Evolutionary conservation across 805 yeast species (phyloP), one percentile per base, ranked within the genome.

Genomic region (Cyberlindnera samutprakarnensis): DNA sequence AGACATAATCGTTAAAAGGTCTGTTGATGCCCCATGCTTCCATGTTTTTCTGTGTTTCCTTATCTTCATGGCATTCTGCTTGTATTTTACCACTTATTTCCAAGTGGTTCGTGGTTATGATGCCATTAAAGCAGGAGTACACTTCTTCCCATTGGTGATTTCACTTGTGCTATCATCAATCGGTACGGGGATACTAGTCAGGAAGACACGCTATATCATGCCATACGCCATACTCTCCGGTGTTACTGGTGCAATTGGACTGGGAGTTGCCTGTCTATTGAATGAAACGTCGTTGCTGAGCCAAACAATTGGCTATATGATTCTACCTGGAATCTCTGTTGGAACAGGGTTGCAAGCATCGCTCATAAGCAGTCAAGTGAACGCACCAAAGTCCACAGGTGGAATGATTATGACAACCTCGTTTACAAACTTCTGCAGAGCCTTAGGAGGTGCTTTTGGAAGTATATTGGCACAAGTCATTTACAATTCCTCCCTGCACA

Each of bases 381-480:
- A 54, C 16, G 71, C 75, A 5, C 77, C 77, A 18, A 68, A 68
- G 38, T 46, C 55, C 1, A 61, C 67, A 2, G 76, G 77, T 9
- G 59, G 66, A 1, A 53, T 57, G 6, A 68, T 72, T 26, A 42
- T 70, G 49, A 54, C 68, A 1, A 68, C 73, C 5, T 47, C 71
- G 2, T 56, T 61, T 23, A 31, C 64, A 31, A 63, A 61, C 42
- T 66, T 67, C 42, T 43, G 48, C 5, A 60, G 75, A 43, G 43
- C 63, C 3, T 33, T 68, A 12, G 68, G 66, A 14, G 65, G 67
- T 25, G 55, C 72, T 4, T 15, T 70, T 23, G 61, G 68, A 20
- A 49, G 61, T 7, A 49, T 48, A 23, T 37, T 67, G 14, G 55
- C 63, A 0, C 66, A 64, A 30, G 52, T 57, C 4, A 57, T 63